These are phyloP conservation scores for Colletotrichum lentis DNA, from an alignment of 2,329 filamentous ascomycete species.

Conservation along the genomic window DNA sequence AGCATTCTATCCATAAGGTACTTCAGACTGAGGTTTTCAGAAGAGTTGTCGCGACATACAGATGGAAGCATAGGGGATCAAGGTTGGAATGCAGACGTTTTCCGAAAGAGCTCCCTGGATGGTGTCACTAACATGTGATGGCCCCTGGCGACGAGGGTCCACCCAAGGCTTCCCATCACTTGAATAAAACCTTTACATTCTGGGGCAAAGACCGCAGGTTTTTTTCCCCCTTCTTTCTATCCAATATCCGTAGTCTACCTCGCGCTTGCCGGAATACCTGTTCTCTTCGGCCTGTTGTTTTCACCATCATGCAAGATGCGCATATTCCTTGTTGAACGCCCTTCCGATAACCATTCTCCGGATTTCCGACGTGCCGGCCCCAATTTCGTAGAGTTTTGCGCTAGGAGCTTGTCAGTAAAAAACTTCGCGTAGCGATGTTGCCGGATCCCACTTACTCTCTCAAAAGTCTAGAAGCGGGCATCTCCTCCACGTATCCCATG, in stretches of 20 bases:
- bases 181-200: not conserved
- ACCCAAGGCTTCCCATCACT: too few relatives aligned
- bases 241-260: not conserved
- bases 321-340: constrained; percentile 88
- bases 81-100: too few relatives aligned
- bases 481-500: constrained; percentile 96
- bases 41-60: too few relatives aligned
- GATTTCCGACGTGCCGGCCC: constrained; percentile 94
- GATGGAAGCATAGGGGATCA: too few relatives aligned
- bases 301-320: constrained; percentile 41
- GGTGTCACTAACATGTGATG: not conserved
- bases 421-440: not conserved
- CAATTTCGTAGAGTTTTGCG: constrained; percentile 90
- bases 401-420: constrained; percentile 51
- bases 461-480: constrained; percentile 85
- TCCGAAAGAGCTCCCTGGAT: too few relatives aligned
- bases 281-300: not conserved
- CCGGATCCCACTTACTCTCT: constrained; percentile 63
- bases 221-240: too few relatives aligned
- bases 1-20: too few relatives aligned
- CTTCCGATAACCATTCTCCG: constrained; percentile 93
- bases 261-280: not conserved
- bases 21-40: too few relatives aligned
- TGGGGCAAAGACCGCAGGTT: not conserved
- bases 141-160: too few relatives aligned